Base-by-base conservation (phyloP, 73 alveolate species). In the Blepharisma japonicum region DNA sequence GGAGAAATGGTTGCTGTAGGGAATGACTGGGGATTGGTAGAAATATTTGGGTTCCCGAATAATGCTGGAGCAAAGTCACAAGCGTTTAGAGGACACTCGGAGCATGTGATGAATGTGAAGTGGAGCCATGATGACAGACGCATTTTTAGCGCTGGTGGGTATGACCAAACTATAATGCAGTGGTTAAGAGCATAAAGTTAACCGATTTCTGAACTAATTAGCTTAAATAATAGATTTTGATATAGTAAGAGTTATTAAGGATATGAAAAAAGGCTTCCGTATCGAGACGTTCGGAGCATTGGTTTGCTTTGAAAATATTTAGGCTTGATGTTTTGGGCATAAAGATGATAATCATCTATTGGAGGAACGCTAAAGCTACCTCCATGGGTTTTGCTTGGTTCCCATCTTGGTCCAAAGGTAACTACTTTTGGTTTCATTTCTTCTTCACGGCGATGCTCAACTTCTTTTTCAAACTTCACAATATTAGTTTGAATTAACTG, bases 41-140 rank as follows among this genome's bases (percentile, higher is more conserved):
- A 92, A 79, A 68, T 94, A 70, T 94, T 89, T 86, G 93, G 93
- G 83, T 81, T 87, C 88, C 99, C 99, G 23, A 85, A 90, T 53
- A 83, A 93, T n/a, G 86, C 89, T 45, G 91, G 90, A 27, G 93
- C 90, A 72, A 88, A 88, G 74, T 87, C 91, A 68, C 82, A 82
- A 38, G 92, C 98, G 48, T 87, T 82, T 87, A 93, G 98, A 80
- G 99, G 96, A 49, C 99, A 94, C 84, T 85, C 97, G 53, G 94
- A 92, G 87, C 99, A 94, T 87, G 94, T 94, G 32, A 95, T 91
- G 55, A 92, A 89, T 68, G 97, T 93, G 32, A 84, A 90, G 77
- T 95, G 94, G 81, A 87, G 84, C 80, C 89, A 86, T 38, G 86
- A 87, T 72, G 97, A 93, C 55, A 79, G 92, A 61, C 86, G 84